Conservation (phyloP, 371 early-diverging fungal genomes). For the Smittium culicis region DNA sequence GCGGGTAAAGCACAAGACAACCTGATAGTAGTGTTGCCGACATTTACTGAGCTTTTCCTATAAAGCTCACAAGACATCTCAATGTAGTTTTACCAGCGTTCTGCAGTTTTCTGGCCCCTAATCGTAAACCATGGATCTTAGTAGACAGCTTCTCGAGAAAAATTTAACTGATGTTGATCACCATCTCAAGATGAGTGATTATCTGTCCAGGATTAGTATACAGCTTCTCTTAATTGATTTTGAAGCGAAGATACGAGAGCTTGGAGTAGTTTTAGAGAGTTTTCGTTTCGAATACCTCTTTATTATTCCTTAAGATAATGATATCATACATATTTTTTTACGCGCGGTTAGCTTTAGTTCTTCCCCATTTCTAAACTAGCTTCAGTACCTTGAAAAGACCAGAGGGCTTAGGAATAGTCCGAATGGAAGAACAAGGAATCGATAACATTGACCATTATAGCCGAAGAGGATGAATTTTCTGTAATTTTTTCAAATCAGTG, state of each 20-base stretch:
- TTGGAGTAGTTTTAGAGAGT: neutral
- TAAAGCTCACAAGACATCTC: neutral
- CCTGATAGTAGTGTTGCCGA: neutral
- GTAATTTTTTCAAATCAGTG: too few relatives aligned
- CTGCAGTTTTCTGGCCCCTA: neutral
- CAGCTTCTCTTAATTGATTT: neutral
- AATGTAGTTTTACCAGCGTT: neutral
- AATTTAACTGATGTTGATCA: neutral
- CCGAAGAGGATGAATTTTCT: neutral
- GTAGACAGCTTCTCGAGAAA: neutral
- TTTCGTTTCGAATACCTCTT: neutral
- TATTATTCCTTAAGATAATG: neutral
- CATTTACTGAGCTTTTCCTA: neutral
- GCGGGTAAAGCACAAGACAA: neutral
- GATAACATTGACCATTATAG: neutral
- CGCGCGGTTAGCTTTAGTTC: neutral
- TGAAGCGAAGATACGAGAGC: neutral
- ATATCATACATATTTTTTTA: neutral
- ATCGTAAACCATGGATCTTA: neutral
- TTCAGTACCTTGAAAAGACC: neutral
- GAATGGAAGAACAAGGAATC: neutral
- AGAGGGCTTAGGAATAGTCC: neutral
- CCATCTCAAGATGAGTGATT: neutral
- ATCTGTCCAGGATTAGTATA: neutral
- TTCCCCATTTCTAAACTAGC: neutral